Conservation (phyloP, 257 asterid genomes). For the Sherardia arvensis region DNA sequence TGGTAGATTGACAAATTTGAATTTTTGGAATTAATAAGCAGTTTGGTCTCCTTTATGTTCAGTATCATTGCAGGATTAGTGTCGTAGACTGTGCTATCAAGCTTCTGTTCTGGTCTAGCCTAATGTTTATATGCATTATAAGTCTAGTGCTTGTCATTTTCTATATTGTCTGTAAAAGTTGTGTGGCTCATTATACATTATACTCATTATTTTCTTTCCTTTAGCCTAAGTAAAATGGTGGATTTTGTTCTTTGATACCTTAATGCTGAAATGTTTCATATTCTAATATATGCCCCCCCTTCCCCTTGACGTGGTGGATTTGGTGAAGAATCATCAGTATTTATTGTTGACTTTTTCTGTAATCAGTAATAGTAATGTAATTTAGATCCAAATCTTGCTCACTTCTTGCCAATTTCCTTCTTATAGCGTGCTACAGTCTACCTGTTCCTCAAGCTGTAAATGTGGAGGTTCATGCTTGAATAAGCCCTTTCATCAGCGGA, state of each 20-base stretch:
- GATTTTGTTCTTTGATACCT: neutral
- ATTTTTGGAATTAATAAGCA: neutral
- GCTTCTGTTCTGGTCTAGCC: neutral
- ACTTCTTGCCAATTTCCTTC: constrained; percentile 21
- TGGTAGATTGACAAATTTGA: neutral
- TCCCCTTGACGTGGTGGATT: too few species aligned
- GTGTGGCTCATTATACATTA: neutral
- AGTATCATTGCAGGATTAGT: neutral
- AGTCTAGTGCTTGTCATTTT: neutral
- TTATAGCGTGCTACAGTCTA: constrained; percentile 70
- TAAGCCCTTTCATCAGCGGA: constrained; percentile 88
- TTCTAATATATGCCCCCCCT: neutral
- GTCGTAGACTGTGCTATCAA: neutral
- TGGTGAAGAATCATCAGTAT: neutral
- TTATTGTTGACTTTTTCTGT: neutral
- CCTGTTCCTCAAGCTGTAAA: constrained; percentile 84
- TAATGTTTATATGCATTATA: neutral
- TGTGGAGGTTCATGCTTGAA: constrained; percentile 81
- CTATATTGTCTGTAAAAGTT: neutral
- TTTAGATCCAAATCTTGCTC: constrained; percentile 4
- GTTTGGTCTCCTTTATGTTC: neutral
- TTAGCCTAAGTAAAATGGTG: neutral
- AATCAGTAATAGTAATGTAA: neutral
- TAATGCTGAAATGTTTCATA: neutral
- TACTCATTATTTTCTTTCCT: neutral